phyloP scores from a whole-genome alignment of 352 stramenopile genomes.

The Phytophthora sansomeana region DNA sequence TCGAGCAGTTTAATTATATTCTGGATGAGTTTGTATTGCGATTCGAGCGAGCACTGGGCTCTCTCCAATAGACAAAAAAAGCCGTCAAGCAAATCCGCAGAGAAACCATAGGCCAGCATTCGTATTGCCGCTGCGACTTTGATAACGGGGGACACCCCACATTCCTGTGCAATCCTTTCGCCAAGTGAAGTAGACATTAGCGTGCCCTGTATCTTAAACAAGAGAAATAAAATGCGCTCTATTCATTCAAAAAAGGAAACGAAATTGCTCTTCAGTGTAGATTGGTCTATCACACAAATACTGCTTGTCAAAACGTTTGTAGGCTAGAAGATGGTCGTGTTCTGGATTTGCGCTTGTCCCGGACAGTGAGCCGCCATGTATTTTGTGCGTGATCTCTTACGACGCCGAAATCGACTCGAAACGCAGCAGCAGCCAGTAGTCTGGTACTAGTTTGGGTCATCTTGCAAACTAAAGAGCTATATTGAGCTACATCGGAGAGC shows the following conservation, averaged over 20 bases:
- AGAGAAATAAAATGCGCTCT: background rate
- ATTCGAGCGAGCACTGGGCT: background rate
- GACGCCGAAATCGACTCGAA: background rate
- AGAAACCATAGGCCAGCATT: conserved; percentile 5
- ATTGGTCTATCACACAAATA: background rate
- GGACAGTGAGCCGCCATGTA: conserved; percentile 3
- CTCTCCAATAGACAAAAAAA: conserved; percentile 9
- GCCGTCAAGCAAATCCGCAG: conserved; percentile 1
- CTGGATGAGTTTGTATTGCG: background rate
- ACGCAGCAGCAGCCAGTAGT: too few relatives aligned
- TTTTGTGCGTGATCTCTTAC: background rate
- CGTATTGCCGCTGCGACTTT: conserved; percentile 3
- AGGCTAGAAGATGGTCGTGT: conserved; percentile 2
- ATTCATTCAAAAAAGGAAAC: conserved; percentile 2
- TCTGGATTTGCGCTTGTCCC: background rate
- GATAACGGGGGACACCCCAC: background rate
- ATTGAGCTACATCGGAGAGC: too few relatives aligned
- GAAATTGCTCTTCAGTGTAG: conserved; percentile 11
- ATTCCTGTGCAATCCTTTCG: conserved; percentile 13
- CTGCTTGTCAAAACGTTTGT: conserved; percentile 2
- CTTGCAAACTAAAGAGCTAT: too few relatives aligned
- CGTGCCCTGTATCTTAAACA: background rate
- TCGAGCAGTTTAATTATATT: background rate
- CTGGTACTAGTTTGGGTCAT: too few relatives aligned
- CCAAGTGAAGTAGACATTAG: conserved; percentile 4